Evolutionary conservation across 2,329 filamentous ascomycete species (phyloP).

Genomic region (Myriosclerotinia curreyana): DNA sequence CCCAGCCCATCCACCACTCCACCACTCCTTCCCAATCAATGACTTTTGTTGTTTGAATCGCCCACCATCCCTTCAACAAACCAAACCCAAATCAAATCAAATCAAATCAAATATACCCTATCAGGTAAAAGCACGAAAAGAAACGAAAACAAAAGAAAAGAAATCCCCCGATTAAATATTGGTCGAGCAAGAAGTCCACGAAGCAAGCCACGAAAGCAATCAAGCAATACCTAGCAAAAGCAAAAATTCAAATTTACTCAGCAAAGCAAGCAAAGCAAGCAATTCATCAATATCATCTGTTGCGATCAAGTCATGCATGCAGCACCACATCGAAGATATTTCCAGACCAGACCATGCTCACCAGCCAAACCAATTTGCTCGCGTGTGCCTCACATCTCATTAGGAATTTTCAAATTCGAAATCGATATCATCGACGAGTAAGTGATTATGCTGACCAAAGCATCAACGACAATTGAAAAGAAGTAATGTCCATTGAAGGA

Average conservation of each 20-base stretch:
- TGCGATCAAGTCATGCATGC: constrained; percentile 14
- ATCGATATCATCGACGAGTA: background rate
- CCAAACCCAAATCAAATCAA: background rate
- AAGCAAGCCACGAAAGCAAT: background rate
- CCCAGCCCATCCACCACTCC: too few relatives aligned
- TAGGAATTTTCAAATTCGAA: background rate
- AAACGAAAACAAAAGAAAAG: background rate
- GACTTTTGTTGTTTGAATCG: too few relatives aligned
- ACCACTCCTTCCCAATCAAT: too few relatives aligned
- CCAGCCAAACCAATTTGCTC: constrained; percentile 1
- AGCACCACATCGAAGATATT: constrained; percentile 2
- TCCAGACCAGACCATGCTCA: constrained; percentile 17
- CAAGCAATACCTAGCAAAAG: constrained; percentile 15
- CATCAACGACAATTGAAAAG: constrained; percentile 6
- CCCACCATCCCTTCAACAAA: background rate
- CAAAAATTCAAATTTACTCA: constrained; percentile 14
- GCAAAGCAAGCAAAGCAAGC: constrained; percentile 16
- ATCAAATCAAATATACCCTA: constrained; percentile 12
- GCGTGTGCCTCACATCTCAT: constrained; percentile 9
- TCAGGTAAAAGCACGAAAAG: background rate
- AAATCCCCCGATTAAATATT: constrained; percentile 4
- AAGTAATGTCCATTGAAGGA: background rate
- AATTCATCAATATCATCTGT: constrained; percentile 14
- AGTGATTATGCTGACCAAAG: constrained; percentile 4
- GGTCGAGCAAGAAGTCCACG: background rate